phyloP scores from a whole-genome alignment of 148 eudicot genomes.

The Chenopodium album region DNA sequence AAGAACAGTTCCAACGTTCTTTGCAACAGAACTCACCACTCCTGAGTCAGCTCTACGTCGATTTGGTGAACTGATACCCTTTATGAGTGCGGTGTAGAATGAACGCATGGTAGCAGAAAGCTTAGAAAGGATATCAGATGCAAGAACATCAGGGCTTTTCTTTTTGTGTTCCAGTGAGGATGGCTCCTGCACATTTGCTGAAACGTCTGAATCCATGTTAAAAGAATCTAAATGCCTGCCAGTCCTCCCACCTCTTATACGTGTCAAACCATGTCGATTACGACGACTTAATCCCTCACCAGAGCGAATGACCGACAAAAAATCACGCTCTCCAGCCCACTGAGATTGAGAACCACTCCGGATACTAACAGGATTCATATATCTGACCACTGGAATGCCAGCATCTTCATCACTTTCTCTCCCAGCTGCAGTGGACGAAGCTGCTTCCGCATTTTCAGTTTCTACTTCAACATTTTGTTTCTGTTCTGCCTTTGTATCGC shows the following conservation, averaged over 20 bases:
- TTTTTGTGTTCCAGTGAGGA: conserved; percentile 58
- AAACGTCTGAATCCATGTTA: conserved; percentile 65
- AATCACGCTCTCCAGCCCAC: conserved; percentile 81
- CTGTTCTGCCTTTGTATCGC: conserved; percentile 76
- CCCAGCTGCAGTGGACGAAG: conserved; percentile 49
- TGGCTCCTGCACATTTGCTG: conserved; percentile 48
- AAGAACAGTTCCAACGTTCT: conserved; percentile 80
- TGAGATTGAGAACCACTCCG: conserved; percentile 69
- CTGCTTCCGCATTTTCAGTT: conserved; percentile 61
- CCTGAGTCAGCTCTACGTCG: conserved; percentile 92
- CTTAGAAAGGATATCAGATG: conserved; percentile 63
- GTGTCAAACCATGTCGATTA: conserved; percentile 78
- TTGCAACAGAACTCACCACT: conserved; percentile 69
- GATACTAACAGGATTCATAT: conserved; percentile 73
- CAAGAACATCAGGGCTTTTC: conserved; percentile 81
- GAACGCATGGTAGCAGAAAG: conserved; percentile 74
- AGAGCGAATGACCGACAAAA: conserved; percentile 73
- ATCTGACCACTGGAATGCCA: conserved; percentile 59
- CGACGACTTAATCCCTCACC: conserved; percentile 89
- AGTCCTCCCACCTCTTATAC: conserved; percentile 83
- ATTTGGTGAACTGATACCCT: conserved; percentile 80
- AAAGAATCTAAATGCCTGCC: conserved; percentile 80
- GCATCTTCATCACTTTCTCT: conserved; percentile 95
- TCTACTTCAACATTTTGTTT: conserved; percentile 58
- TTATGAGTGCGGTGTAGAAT: conserved; percentile 79